Conservation (phyloP, 768 basidiomycete species). For the Amanita pallidorosea region DNA sequence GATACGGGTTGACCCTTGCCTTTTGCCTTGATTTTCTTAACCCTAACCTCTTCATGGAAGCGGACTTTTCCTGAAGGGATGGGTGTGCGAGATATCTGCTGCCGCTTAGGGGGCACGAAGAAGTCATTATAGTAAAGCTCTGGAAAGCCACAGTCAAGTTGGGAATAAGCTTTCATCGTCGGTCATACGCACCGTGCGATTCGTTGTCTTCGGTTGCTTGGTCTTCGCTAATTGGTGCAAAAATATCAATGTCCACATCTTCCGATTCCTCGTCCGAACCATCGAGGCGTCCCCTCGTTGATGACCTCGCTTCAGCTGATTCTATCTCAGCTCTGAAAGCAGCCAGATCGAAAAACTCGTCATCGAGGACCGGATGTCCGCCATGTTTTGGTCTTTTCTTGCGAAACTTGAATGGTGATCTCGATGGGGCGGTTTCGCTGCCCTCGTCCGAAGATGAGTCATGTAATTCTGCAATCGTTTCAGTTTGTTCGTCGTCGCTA, state of each 20-base stretch:
- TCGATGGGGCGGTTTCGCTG: constrained; percentile 15
- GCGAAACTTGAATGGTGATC: constrained; percentile 16
- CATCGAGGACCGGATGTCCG: constrained; percentile 47
- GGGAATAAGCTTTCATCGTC: background rate
- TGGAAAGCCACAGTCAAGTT: constrained; percentile 15
- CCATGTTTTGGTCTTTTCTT: constrained; percentile 11
- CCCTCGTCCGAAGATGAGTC: constrained; percentile 29
- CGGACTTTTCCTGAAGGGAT: constrained; percentile 41
- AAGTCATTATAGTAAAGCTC: constrained; percentile 70
- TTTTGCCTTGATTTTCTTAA: constrained; percentile 69
- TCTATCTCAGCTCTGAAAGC: constrained; percentile 84
- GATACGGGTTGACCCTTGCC: constrained; percentile 54
- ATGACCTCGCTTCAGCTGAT: constrained; percentile 55
- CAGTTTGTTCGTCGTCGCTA: constrained; percentile 14
- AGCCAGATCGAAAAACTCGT: constrained; percentile 82
- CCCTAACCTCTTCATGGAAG: constrained; percentile 72
- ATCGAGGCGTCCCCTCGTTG: constrained; percentile 51
- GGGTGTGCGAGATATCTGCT: constrained; percentile 12
- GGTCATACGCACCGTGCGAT: constrained; percentile 24
- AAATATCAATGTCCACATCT: constrained; percentile 52
- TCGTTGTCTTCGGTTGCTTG: constrained; percentile 32
- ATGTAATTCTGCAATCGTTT: constrained; percentile 16
- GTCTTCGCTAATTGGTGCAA: constrained; percentile 42
- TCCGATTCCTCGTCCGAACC: constrained; percentile 36
- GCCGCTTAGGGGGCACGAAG: constrained; percentile 51